phyloP scores from a whole-genome alignment of 306 rosid species.

The Rosa rugosa region DNA sequence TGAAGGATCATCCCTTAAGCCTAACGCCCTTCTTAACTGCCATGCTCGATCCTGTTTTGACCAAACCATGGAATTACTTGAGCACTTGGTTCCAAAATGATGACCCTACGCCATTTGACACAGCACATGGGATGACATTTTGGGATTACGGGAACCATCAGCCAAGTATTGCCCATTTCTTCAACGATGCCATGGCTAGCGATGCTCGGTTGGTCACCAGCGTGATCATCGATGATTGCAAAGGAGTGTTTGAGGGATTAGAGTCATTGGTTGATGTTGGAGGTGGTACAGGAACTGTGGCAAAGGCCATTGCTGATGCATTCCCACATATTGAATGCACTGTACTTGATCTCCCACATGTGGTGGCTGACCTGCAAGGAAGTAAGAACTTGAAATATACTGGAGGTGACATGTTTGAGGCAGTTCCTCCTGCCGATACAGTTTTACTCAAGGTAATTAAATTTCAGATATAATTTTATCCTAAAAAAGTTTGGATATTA shows the following conservation, averaged over 20 bases:
- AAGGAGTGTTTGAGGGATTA: not conserved
- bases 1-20: conserved; percentile 23
- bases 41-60: conserved; percentile 24
- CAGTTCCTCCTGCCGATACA: conserved; percentile 43
- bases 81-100: conserved; percentile 40
- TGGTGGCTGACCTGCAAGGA: conserved; percentile 36
- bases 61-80: conserved; percentile 33
- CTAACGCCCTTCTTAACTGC: conserved; percentile 9
- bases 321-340: conserved; percentile 1
- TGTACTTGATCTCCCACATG: conserved; percentile 56
- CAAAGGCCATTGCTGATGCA: conserved; percentile 40
- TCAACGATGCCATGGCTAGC: conserved; percentile 49
- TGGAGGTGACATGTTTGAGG: conserved; percentile 48
- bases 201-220: not conserved
- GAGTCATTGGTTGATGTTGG: not conserved
- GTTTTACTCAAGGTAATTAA: conserved; percentile 41
- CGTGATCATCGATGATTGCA: not conserved
- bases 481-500: not conserved
- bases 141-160: conserved; percentile 40
- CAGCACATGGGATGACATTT: conserved; percentile 30
- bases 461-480: not conserved
- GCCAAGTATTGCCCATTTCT: conserved; percentile 4
- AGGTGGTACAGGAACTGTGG: conserved; percentile 41
- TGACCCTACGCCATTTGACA: conserved; percentile 18
- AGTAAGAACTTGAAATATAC: conserved; percentile 30